These are phyloP conservation scores for Solanum chacoense DNA, from an alignment of 305 asterid genomes.

Conservation along the genomic window DNA sequence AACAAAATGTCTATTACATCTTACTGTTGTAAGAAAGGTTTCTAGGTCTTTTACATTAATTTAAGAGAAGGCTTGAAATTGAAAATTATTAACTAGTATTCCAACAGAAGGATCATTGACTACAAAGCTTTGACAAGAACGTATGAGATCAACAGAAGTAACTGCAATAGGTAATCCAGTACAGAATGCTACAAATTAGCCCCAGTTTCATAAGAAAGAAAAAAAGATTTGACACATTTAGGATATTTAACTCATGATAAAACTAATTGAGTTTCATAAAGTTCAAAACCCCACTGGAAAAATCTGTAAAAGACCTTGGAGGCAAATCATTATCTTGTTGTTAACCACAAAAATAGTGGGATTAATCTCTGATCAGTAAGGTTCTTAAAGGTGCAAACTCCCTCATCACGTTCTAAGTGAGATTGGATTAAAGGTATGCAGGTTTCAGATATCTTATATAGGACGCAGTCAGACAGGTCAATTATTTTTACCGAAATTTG, in stretches of 20 bases:
- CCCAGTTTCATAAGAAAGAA: background rate
- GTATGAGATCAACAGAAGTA: background rate
- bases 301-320: background rate
- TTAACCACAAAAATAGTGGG: background rate
- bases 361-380: background rate
- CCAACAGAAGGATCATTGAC: background rate
- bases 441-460: background rate
- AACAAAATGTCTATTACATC: background rate
- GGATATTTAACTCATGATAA: background rate
- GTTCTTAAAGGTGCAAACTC: background rate
- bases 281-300: background rate
- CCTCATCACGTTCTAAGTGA: background rate
- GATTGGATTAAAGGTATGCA: background rate
- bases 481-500: conserved; percentile 54
- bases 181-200: background rate
- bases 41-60: background rate
- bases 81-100: background rate
- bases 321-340: background rate
- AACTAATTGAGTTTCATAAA: background rate
- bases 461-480: background rate
- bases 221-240: background rate
- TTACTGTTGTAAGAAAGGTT: background rate
- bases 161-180: background rate
- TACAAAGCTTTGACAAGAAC: background rate
- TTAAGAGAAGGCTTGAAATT: background rate